phyloP scores from a whole-genome alignment of 148 eudicot genomes.

The Rhododendron mucronatum region DNA sequence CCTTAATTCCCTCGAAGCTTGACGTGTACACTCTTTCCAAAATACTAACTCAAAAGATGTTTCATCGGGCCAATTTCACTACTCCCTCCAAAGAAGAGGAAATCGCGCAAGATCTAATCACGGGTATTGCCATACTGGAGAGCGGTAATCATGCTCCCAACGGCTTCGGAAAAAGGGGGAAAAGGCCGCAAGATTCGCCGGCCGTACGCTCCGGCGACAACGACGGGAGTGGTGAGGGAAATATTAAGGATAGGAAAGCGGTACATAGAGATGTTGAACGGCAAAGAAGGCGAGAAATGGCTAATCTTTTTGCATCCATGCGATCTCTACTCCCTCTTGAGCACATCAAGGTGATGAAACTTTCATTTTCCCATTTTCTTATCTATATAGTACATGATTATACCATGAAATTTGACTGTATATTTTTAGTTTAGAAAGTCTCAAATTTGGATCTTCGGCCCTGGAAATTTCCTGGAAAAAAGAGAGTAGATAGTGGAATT shows the following conservation, averaged over 20 bases:
- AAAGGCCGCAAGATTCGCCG: background rate
- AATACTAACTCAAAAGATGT: background rate
- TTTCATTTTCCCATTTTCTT: background rate
- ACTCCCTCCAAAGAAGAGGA: background rate
- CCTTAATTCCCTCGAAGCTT: background rate
- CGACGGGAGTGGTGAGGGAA: background rate
- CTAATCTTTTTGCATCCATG: constrained; percentile 50
- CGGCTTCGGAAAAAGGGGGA: background rate
- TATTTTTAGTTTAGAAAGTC: background rate
- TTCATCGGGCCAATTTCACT: background rate
- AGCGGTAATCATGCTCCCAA: background rate
- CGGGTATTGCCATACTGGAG: constrained; percentile 7
- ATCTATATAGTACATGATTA: background rate
- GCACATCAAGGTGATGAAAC: constrained; percentile 43
- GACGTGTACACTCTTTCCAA: background rate
- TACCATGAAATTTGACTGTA: background rate
- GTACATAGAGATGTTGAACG: constrained; percentile 62
- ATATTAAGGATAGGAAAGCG: constrained; percentile 17
- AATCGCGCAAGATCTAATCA: constrained; percentile 12
- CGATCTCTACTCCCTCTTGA: constrained; percentile 64
- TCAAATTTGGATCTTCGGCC: background rate
- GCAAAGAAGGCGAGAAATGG: constrained; percentile 78
- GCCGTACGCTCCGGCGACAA: background rate
- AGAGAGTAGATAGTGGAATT: no score
- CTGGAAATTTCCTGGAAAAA: background rate